Percentiles rank a stretch among this genome's conserved stretches.
Conservation (phyloP, 148 eudicot species). For the Silene latifolia region DNA sequence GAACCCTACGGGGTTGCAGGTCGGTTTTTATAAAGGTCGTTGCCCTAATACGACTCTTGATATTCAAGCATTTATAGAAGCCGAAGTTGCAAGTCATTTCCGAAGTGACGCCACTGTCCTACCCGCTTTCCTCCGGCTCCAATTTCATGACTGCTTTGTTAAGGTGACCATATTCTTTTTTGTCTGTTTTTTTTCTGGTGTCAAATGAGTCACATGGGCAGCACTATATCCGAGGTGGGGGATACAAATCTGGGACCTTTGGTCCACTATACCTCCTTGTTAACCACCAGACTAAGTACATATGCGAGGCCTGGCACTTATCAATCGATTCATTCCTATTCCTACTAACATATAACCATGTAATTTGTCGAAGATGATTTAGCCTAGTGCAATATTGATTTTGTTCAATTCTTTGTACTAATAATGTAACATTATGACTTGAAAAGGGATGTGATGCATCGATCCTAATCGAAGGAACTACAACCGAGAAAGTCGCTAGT, state of each 20-base stretch:
- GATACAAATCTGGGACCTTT: too few species aligned
- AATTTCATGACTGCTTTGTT: constrained; percentile 57
- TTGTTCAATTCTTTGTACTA: background rate
- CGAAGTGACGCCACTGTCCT: constrained; percentile 2
- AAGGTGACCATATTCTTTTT: constrained; percentile 27
- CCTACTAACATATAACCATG: too few species aligned
- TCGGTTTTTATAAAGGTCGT: constrained; percentile 42
- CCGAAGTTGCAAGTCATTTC: constrained; percentile 19
- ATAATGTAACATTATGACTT: background rate
- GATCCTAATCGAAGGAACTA: constrained; percentile 2
- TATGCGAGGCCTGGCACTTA: too few species aligned
- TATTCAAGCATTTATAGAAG: constrained; percentile 35
- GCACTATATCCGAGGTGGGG: too few species aligned
- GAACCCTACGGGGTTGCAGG: constrained; percentile 17
- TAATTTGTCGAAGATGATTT: too few species aligned
- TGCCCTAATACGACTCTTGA: constrained; percentile 25
- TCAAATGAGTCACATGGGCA: too few species aligned
- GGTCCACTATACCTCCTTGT: too few species aligned
- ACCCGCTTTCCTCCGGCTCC: constrained; percentile 20
- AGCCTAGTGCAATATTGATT: too few species aligned
- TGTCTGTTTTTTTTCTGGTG: too few species aligned
- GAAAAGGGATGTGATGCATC: constrained; percentile 24
- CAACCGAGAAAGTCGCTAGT: constrained; percentile 6
- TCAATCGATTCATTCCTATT: too few species aligned
- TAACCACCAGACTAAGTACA: too few species aligned